These are phyloP conservation scores for Plantago major DNA, from an alignment of 257 asterid genomes.

Conservation along the genomic window DNA sequence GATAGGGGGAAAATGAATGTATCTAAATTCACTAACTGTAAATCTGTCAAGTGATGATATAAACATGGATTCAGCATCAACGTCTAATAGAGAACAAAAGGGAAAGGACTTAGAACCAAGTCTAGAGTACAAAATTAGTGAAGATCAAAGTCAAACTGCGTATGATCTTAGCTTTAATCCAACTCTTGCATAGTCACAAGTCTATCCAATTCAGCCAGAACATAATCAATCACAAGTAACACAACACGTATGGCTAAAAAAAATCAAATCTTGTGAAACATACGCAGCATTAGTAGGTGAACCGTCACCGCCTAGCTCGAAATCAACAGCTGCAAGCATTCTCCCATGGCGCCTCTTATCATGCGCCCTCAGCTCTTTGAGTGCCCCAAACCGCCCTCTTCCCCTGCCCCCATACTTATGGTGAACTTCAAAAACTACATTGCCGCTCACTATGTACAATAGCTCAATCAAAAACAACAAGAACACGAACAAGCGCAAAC, in stretches of 20 bases:
- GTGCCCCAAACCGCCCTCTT: conserved; percentile 17
- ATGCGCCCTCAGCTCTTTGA: conserved; percentile 45
- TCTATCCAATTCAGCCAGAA: not conserved
- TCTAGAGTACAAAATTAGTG: no score
- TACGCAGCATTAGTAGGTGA: conserved; percentile 56
- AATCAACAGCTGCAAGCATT: conserved; percentile 46
- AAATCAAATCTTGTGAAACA: conserved; percentile 8
- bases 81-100: no score
- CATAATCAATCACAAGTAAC: conserved; percentile 7
- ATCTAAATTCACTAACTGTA: no score
- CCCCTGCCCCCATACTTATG: conserved; percentile 54
- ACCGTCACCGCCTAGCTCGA: conserved; percentile 55
- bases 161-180: not conserved
- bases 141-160: no score
- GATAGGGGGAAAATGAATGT: no score
- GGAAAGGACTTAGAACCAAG: no score
- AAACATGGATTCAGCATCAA: no score
- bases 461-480: conserved; percentile 26
- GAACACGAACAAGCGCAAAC: conserved; percentile 19
- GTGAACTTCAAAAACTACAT: conserved; percentile 51
- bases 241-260: conserved; percentile 4
- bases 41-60: no score
- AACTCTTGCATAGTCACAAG: not conserved
- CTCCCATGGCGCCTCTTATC: conserved; percentile 57
- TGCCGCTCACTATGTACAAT: conserved; percentile 30